These are phyloP conservation scores for Ganoderma leucocontextum DNA, from an alignment of 1,284 basidiomycete genomes.

Conservation along the genomic window DNA sequence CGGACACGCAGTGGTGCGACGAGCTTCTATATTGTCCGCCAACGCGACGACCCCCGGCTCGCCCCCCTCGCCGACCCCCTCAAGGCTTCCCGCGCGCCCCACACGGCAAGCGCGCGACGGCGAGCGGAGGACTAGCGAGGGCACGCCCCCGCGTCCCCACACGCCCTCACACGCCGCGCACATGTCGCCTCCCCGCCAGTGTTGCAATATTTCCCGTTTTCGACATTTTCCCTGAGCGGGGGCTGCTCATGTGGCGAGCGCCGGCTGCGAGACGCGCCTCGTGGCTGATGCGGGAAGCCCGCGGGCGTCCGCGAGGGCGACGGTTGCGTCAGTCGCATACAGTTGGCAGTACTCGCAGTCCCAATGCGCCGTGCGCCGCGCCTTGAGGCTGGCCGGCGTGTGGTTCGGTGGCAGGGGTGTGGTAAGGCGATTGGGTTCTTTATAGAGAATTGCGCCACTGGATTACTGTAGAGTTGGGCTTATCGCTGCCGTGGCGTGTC, in stretches of 20 bases:
- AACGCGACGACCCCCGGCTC: not conserved
- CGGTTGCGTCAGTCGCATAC: not conserved
- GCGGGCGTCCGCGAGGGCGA: slow-evolving; percentile 11
- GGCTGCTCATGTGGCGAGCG: slow-evolving; percentile 27
- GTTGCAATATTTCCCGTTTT: slow-evolving; percentile 15
- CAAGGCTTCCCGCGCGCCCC: slow-evolving; percentile 14
- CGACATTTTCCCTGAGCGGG: slow-evolving; percentile 3
- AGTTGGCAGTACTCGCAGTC: too few relatives aligned
- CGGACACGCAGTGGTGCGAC: not conserved
- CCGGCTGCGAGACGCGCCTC: slow-evolving; percentile 26
- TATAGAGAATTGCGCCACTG: not conserved
- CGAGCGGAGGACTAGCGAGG: slow-evolving; percentile 15
- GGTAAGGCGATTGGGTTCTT: slow-evolving; percentile 2
- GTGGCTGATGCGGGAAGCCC: slow-evolving; percentile 30
- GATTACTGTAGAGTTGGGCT: slow-evolving; percentile 2
- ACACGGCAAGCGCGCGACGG: slow-evolving; percentile 8
- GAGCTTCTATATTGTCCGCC: not conserved
- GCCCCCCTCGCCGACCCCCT: not conserved
- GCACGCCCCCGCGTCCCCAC: slow-evolving; percentile 1
- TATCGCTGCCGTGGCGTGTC: not conserved
- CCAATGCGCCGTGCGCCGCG: not conserved
- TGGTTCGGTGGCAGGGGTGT: not conserved
- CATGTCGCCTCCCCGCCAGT: not conserved
- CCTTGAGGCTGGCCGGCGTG: not conserved
- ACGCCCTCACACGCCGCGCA: not conserved